Evolutionary conservation across 495 filamentous ascomycete genomes (phyloP).

Genomic region (Talaromyces borbonicus): DNA sequence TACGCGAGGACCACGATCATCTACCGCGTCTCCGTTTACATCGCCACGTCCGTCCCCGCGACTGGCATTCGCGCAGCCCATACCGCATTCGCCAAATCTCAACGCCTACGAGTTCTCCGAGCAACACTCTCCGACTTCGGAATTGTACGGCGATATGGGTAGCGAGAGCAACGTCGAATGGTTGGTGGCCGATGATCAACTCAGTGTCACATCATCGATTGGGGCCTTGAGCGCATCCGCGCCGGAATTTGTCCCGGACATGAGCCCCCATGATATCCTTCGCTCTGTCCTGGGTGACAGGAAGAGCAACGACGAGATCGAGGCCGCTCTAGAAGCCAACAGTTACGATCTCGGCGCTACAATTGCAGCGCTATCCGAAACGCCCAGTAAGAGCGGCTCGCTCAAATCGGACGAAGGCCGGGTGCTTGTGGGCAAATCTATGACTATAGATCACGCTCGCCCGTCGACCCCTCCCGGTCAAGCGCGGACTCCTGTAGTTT

Average conservation of each 20-base stretch:
- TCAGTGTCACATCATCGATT: constrained; percentile 64
- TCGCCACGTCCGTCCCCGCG: constrained; percentile 91
- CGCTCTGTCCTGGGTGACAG: constrained; percentile 87
- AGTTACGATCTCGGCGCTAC: constrained; percentile 89
- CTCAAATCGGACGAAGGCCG: constrained; percentile 30
- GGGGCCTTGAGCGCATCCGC: constrained; percentile 67
- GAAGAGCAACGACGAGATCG: constrained; percentile 87
- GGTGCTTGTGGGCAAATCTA: constrained; percentile 84
- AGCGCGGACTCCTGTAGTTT: constrained; percentile 73
- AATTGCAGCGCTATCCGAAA: constrained; percentile 73
- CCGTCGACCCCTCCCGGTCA: constrained; percentile 64
- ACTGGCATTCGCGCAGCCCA: constrained; percentile 84
- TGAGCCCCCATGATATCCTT: constrained; percentile 97
- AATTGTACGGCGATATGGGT: constrained; percentile 85
- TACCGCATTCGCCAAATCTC: constrained; percentile 88
- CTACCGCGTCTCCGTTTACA: constrained; percentile 70
- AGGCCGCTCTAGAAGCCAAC: constrained; percentile 75
- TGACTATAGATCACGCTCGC: constrained; percentile 59
- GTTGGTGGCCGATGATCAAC: constrained; percentile 85
- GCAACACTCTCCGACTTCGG: constrained; percentile 55
- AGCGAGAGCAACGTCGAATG: constrained; percentile 87
- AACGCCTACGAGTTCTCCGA: constrained; percentile 90
- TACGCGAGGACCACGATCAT: constrained; percentile 45
- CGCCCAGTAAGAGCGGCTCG: constrained; percentile 24
- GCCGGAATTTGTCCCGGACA: constrained; percentile 76